These are phyloP conservation scores for Trichoderma reesei DNA, from an alignment of 495 filamentous ascomycete species.

Conservation along the genomic window DNA sequence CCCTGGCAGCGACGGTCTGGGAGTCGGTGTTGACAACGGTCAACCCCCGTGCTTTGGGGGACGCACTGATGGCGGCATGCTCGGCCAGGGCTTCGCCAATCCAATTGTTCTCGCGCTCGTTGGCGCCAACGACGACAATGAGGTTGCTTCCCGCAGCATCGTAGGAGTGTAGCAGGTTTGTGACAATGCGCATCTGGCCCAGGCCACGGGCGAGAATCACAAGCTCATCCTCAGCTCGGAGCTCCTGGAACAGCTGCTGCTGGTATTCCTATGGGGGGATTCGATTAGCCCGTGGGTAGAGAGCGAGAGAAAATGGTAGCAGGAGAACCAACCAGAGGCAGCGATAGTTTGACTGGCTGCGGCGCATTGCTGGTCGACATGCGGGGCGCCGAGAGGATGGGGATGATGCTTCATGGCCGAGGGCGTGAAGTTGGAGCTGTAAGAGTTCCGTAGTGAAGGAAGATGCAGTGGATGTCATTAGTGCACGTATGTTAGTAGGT, in stretches of 20 bases:
- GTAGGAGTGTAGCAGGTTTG: conserved; percentile 91
- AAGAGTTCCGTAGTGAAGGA: not conserved
- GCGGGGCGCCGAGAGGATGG: conserved; percentile 20
- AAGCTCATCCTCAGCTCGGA: conserved; percentile 84
- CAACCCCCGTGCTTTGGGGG: conserved; percentile 69
- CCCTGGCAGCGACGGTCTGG: conserved; percentile 73
- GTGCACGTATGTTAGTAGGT: too few species aligned
- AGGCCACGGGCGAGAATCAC: conserved; percentile 85
- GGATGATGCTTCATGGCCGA: conserved; percentile 10
- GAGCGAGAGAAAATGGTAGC: not conserved
- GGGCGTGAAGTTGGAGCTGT: not conserved
- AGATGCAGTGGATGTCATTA: too few species aligned
- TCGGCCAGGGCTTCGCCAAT: conserved; percentile 89
- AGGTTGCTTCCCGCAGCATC: conserved; percentile 93
- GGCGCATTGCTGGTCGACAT: conserved; percentile 46
- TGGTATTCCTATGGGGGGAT: conserved; percentile 55
- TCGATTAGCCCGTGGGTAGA: not conserved
- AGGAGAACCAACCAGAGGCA: conserved; percentile 61
- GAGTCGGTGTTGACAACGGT: conserved; percentile 90
- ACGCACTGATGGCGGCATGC: conserved; percentile 73
- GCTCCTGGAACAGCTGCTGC: conserved; percentile 86
- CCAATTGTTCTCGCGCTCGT: conserved; percentile 90
- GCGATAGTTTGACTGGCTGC: conserved; percentile 79
- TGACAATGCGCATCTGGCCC: conserved; percentile 79
- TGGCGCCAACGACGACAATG: conserved; percentile 79